These are phyloP conservation scores for Umbelopsis sp. DNA, from an alignment of 371 early-diverging fungal genomes.

Conservation along the genomic window DNA sequence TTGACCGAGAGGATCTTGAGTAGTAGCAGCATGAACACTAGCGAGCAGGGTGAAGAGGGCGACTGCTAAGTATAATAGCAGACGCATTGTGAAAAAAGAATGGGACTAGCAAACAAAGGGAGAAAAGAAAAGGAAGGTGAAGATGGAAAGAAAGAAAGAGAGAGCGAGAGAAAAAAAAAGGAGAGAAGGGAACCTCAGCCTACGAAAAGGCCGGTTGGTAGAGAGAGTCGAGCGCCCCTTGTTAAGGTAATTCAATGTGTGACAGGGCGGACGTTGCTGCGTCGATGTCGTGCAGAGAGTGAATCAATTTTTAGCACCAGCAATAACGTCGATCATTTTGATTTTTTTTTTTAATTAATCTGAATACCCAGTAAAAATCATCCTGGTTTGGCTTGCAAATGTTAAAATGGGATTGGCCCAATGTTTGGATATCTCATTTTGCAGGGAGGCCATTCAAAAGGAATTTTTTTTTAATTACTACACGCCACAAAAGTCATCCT, in stretches of 20 bases:
- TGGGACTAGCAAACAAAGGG: not conserved
- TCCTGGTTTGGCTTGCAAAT: no score
- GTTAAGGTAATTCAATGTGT: slow-evolving; percentile 14
- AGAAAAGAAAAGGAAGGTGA: not conserved
- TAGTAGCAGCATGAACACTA: not conserved
- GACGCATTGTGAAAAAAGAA: slow-evolving; percentile 2
- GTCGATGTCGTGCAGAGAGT: not conserved
- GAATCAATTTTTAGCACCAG: not conserved
- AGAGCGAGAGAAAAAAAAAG: not conserved
- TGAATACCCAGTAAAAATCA: no score
- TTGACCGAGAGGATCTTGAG: not conserved
- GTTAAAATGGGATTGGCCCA: no score
- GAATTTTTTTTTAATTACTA: no score
- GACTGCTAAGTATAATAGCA: slow-evolving; percentile 13
- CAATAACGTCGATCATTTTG: slow-evolving; percentile 10
- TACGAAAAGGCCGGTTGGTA: not conserved
- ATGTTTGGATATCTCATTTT: no score
- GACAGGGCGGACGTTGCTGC: not conserved
- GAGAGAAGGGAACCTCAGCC: not conserved
- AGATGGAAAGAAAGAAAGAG: not conserved
- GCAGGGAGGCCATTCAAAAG: no score
- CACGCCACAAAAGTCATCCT: not conserved
- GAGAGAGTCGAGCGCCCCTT: slow-evolving; percentile 10
- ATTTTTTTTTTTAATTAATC: no score
- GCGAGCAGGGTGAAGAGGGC: not conserved